Evolutionary conservation across 805 yeast genomes (phyloP).

Genomic region (Metschnikowia orientalis): DNA sequence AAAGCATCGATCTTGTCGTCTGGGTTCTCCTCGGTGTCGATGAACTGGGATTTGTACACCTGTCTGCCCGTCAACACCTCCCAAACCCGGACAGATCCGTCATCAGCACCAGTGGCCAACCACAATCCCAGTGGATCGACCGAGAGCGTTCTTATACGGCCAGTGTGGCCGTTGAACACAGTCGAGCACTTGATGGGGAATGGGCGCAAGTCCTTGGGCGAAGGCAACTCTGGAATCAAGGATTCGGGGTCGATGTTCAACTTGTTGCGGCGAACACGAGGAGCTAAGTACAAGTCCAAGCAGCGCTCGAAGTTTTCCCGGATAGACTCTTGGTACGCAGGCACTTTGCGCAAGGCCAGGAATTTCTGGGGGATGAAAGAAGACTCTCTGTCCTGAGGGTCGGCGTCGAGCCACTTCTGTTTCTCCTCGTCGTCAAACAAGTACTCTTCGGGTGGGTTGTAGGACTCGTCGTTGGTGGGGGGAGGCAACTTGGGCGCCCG

Average conservation of each 20-base stretch:
- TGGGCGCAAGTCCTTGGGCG: constrained; percentile 94
- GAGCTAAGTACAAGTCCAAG: constrained; percentile 90
- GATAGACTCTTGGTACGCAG: constrained; percentile 81
- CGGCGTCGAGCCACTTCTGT: constrained; percentile 62
- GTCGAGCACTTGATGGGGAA: constrained; percentile 93
- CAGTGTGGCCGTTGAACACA: constrained; percentile 75
- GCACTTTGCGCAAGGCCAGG: constrained; percentile 81
- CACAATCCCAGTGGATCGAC: constrained; percentile 89
- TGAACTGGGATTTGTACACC: constrained; percentile 59
- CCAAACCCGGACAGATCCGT: constrained; percentile 95
- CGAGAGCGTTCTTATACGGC: constrained; percentile 73
- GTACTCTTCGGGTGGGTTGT: constrained; percentile 97
- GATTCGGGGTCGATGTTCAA: constrained; percentile 94
- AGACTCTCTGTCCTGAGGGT: constrained; percentile 72
- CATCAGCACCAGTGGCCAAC: constrained; percentile 97
- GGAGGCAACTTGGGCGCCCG: constrained; percentile 96
- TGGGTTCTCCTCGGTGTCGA: constrained; percentile 47
- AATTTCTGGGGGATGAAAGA: constrained; percentile 81
- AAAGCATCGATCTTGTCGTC: constrained; percentile 78
- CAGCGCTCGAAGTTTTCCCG: constrained; percentile 93
- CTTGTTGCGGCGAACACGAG: constrained; percentile 88
- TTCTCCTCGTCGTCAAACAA: constrained; percentile 73
- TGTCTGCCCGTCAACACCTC: constrained; percentile 94
- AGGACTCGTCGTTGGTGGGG: constrained; percentile 94
- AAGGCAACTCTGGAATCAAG: constrained; percentile 91